Evolutionary conservation across 805 yeast genomes (phyloP).

Genomic region (Teunomyces gatunensis): DNA sequence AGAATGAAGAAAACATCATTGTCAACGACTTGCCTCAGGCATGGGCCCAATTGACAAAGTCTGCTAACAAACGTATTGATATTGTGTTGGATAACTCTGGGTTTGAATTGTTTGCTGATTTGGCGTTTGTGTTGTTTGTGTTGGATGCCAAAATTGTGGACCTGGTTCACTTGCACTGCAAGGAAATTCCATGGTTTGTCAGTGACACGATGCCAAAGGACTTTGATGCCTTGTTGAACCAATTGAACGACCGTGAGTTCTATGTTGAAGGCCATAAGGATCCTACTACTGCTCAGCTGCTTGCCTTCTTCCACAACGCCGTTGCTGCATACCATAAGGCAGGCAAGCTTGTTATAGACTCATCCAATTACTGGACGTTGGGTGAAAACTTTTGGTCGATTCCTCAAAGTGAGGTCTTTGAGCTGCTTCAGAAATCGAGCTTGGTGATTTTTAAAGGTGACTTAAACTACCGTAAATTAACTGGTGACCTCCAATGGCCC

Average conservation of each 20-base stretch:
- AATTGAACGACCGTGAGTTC: slow-evolving; percentile 49
- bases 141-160: slow-evolving; percentile 67
- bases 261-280: slow-evolving; percentile 43
- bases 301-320: slow-evolving; percentile 19
- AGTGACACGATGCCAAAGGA: slow-evolving; percentile 92
- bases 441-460: slow-evolving; percentile 92
- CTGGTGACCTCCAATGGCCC: slow-evolving; percentile 89
- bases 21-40: slow-evolving; percentile 70
- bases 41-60: slow-evolving; percentile 50
- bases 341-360: slow-evolving; percentile 27
- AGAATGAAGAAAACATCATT: slow-evolving; percentile 74
- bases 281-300: slow-evolving; percentile 18
- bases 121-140: slow-evolving; percentile 53
- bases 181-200: slow-evolving; percentile 95
- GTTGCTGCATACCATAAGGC: slow-evolving; percentile 18
- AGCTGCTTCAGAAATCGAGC: slow-evolving; percentile 59
- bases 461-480: slow-evolving; percentile 88
- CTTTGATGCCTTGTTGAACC: slow-evolving; percentile 54
- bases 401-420: slow-evolving; percentile 62
- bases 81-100: slow-evolving; percentile 92
- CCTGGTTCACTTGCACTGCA: slow-evolving; percentile 77
- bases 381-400: slow-evolving; percentile 74
- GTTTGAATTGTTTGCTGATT: slow-evolving; percentile 89
- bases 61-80: slow-evolving; percentile 57
- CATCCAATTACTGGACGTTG: slow-evolving; percentile 85